Conservation (phyloP, 129 eudicot species). For the Saussurea involucrata region DNA sequence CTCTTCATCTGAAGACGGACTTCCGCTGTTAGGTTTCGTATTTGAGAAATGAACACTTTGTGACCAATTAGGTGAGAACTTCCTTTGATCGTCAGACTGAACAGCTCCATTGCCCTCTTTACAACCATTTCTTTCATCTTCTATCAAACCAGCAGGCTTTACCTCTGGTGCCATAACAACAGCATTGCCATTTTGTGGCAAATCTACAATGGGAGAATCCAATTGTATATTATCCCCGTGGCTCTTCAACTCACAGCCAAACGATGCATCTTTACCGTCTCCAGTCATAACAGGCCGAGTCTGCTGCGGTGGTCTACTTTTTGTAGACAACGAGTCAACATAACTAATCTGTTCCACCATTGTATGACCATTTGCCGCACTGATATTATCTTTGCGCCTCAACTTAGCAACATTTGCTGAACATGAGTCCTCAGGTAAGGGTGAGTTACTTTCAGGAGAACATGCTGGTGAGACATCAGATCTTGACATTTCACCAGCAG, state of each 20-base stretch:
- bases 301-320: not conserved
- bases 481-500: conserved; percentile 85
- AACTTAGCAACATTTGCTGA: conserved; percentile 35
- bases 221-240: conserved; percentile 9
- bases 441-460: conserved; percentile 46
- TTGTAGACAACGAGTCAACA: not conserved
- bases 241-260: conserved; percentile 26
- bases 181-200: conserved; percentile 3
- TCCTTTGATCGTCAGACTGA: conserved; percentile 8
- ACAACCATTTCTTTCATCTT: conserved; percentile 7
- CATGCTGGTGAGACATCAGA: conserved; percentile 53
- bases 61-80: not conserved
- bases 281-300: not conserved
- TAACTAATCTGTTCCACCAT: no score
- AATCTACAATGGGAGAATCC: not conserved
- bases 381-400: conserved; percentile 28
- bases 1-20: conserved; percentile 17
- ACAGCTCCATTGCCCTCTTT: conserved; percentile 18
- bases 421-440: conserved; percentile 44
- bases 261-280: conserved; percentile 20
- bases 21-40: conserved; percentile 4
- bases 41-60: conserved; percentile 10
- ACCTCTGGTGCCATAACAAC: not conserved
- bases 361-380: no score
- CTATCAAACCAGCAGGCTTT: conserved; percentile 18